Conservation (phyloP, 495 filamentous ascomycete species). For the Ramalina intermedia region DNA sequence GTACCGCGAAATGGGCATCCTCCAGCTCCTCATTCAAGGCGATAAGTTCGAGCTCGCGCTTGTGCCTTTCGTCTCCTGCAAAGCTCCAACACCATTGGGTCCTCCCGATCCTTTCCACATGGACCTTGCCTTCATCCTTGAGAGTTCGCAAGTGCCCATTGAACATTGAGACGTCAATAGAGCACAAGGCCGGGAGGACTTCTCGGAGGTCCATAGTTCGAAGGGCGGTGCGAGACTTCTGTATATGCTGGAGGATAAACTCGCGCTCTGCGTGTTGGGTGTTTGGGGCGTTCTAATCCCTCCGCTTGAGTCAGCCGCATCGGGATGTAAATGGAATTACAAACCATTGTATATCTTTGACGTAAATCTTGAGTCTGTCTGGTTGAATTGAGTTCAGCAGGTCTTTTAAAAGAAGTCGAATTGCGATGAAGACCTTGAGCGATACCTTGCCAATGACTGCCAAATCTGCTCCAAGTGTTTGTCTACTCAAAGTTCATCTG, state of each 20-base stretch:
- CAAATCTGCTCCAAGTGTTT: too few relatives aligned
- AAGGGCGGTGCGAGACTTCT: constrained; percentile 47
- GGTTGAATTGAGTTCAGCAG: too few relatives aligned
- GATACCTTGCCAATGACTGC: too few relatives aligned
- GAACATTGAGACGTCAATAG: constrained; percentile 54
- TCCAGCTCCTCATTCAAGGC: constrained; percentile 40
- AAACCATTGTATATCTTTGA: not conserved
- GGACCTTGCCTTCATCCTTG: constrained; percentile 48
- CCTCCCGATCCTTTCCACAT: constrained; percentile 65
- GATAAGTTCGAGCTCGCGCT: constrained; percentile 31
- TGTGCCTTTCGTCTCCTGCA: constrained; percentile 43
- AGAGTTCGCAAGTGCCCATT: constrained; percentile 55
- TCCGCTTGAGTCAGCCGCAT: not conserved
- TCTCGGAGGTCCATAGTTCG: constrained; percentile 67
- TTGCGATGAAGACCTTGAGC: too few relatives aligned
- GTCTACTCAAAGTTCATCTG: too few relatives aligned
- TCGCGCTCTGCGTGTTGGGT: constrained; percentile 46
- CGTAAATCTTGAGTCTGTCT: too few relatives aligned
- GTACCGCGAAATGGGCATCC: constrained; percentile 24
- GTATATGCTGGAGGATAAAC: constrained; percentile 49
- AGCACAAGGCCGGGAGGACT: constrained; percentile 46
- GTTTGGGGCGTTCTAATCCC: constrained; percentile 41
- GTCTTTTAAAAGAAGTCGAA: too few relatives aligned
- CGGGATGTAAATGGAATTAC: not conserved
- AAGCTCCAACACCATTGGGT: constrained; percentile 80